Base-by-base conservation (phyloP, 441 rosid species). In the Viola pubescens region DNA sequence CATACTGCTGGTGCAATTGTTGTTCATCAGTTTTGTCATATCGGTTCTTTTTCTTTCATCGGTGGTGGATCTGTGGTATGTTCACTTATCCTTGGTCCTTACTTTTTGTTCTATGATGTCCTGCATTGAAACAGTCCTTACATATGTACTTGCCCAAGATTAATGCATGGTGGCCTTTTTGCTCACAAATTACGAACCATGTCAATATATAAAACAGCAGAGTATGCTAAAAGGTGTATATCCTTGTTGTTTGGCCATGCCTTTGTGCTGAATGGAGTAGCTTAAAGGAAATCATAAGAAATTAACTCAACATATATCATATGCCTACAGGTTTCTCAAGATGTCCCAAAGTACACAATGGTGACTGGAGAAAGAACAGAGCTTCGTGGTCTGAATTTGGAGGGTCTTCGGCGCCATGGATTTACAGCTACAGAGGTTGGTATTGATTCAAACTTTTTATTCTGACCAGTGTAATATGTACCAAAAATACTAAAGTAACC, bases 11-110 rank as follows among this genome's bases (percentile, higher is more conserved):
- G 97, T 37, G 89, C 89, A 41, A 72, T 73, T 4, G 91, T 83
- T 44, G 75, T 94, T 75, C 98, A 89, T 80, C 98, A 94, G 72
- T 88, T 86, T 76, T 89, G 95, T 67, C 86, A 66, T 64, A 67
- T 89, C 57, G 94, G 95, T 65, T 84, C 95, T 0, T 86, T 79
- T 53, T 70, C 96, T 68, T 94, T 89, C 74, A 71, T 89, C 46
- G 95, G 97, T 10, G 97, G 98, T 70, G 96, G 97, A 71, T 87
- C 96, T 37, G 96, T 81, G 89, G 98, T 92, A 84, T 43, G 74
- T 42, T 64, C 59, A 44, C 67, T 46, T 72, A 37, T 11, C 63
- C 45, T n/a, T 52, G 65, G 49, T 56, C 40, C 11, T 46, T 46
- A 9, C n/a, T 46, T 46, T 8, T 5, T 46, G 49, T 46, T 6